Percentiles rank a stretch among this genome's conserved stretches.
phyloP scores from a whole-genome alignment of 768 basidiomycete species.

The Suillus sp. region DNA sequence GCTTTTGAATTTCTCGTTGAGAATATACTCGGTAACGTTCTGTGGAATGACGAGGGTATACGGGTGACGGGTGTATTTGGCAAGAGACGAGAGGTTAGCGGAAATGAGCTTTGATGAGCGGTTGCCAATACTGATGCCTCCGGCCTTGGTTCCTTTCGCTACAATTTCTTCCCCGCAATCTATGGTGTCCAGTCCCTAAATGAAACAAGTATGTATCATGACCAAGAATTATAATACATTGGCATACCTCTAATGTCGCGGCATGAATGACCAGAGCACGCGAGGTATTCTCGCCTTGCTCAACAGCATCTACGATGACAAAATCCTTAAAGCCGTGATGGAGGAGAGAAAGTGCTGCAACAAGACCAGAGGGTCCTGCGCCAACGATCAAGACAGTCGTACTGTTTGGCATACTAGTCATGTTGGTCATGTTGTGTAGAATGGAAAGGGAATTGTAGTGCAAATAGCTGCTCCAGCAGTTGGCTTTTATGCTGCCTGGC shows the following conservation, averaged over 20 bases:
- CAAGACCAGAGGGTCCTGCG: slow-evolving; percentile 48
- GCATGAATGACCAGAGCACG: slow-evolving; percentile 52
- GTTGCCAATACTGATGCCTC: slow-evolving; percentile 30
- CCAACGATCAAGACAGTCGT: slow-evolving; percentile 48
- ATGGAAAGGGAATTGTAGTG: neutral
- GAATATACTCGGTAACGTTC: slow-evolving; percentile 42
- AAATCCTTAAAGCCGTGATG: slow-evolving; percentile 44
- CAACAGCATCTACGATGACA: slow-evolving; percentile 44
- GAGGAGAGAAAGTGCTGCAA: slow-evolving; percentile 44
- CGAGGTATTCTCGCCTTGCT: slow-evolving; percentile 38
- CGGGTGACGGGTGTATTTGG: slow-evolving; percentile 45
- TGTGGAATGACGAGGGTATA: slow-evolving; percentile 47
- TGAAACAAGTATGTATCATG: slow-evolving; percentile 27
- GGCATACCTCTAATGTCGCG: slow-evolving; percentile 51
- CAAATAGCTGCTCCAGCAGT: neutral
- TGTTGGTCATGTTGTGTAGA: neutral
- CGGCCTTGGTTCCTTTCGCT: slow-evolving; percentile 37
- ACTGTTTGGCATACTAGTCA: slow-evolving; percentile 7
- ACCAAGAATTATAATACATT: slow-evolving; percentile 17
- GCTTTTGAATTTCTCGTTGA: slow-evolving; percentile 37
- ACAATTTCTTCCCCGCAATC: slow-evolving; percentile 42
- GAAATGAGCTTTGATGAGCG: slow-evolving; percentile 31
- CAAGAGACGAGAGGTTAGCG: slow-evolving; percentile 38
- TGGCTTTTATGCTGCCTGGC: neutral
- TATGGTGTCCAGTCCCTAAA: slow-evolving; percentile 49